phyloP scores from a whole-genome alignment of 495 filamentous ascomycete genomes.

The Hypoxylon fuscum region DNA sequence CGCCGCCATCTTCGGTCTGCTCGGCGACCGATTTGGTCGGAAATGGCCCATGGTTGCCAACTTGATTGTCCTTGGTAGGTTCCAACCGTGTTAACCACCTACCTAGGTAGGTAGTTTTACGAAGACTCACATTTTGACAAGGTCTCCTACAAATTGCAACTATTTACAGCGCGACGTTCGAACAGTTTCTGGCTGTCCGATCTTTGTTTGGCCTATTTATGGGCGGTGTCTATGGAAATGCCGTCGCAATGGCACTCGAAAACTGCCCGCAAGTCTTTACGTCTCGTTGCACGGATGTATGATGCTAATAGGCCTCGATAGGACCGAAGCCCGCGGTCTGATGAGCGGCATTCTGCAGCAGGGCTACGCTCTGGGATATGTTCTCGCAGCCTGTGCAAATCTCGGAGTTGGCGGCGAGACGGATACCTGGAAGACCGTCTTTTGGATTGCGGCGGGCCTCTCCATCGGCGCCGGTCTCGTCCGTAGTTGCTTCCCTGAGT shows the following conservation, averaged over 20 bases:
- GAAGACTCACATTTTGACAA: conserved; percentile 46
- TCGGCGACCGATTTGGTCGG: conserved; percentile 77
- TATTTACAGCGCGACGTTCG: conserved; percentile 72
- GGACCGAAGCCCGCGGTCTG: conserved; percentile 69
- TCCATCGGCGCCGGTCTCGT: conserved; percentile 71
- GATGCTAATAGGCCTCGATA: conserved; percentile 27
- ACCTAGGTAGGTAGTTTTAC: too few relatives aligned
- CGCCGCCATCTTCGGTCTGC: conserved; percentile 74
- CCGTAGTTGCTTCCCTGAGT: conserved; percentile 74
- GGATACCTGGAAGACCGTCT: conserved; percentile 71
- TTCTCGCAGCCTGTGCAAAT: conserved; percentile 75
- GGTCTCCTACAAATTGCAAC: conserved; percentile 74
- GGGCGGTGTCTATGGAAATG: conserved; percentile 84
- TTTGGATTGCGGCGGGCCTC: conserved; percentile 69
- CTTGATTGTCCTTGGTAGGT: conserved; percentile 64
- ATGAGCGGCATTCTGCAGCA: conserved; percentile 83
- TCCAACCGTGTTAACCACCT: neutral
- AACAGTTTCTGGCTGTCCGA: conserved; percentile 74
- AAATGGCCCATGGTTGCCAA: conserved; percentile 85
- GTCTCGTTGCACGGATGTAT: neutral
- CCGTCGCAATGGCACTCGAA: conserved; percentile 83
- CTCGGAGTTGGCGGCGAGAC: conserved; percentile 67
- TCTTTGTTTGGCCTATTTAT: conserved; percentile 82
- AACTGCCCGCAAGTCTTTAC: conserved; percentile 66
- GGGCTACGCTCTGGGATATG: conserved; percentile 79